phyloP scores from a whole-genome alignment of 2,329 filamentous ascomycete genomes.

The Incumbomyces lentus region DNA sequence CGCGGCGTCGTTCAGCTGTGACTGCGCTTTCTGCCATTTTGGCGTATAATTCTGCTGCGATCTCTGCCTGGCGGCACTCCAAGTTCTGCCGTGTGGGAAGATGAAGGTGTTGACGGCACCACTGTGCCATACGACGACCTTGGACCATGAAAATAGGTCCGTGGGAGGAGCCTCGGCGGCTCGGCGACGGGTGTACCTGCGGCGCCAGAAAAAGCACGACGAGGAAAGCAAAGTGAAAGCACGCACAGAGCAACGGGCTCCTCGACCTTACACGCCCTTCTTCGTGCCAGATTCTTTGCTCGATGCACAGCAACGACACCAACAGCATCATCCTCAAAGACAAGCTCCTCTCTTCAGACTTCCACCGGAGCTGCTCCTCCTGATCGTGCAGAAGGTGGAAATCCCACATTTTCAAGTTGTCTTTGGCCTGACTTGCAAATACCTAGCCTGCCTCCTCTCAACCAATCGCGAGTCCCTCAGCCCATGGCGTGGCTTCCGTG shows the following conservation, averaged over 20 bases:
- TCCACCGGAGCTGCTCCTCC: conserved; percentile 12
- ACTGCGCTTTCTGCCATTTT: too few relatives aligned
- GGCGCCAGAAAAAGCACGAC: too few relatives aligned
- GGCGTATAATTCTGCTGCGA: too few relatives aligned
- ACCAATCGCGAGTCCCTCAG: conserved; percentile 6
- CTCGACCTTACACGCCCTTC: conserved; percentile 10
- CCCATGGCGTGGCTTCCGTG: conserved; percentile 14
- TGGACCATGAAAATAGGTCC: too few relatives aligned
- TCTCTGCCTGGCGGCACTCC: too few relatives aligned
- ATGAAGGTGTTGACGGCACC: too few relatives aligned
- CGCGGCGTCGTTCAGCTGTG: too few relatives aligned
- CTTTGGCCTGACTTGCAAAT: conserved; percentile 16
- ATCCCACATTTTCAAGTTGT: conserved; percentile 15
- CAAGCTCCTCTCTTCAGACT: conserved; percentile 8
- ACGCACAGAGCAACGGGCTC: not conserved
- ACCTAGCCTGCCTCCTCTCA: conserved; percentile 4
- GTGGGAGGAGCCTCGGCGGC: too few relatives aligned
- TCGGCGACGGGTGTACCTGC: too few relatives aligned
- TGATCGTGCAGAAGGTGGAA: conserved; percentile 11
- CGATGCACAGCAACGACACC: not conserved
- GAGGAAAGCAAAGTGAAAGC: too few relatives aligned
- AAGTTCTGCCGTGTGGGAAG: too few relatives aligned
- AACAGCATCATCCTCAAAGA: not conserved
- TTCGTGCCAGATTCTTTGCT: conserved; percentile 13
- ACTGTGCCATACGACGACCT: too few relatives aligned